A percentile compares a stretch with the other conserved stretches of the same genome.
Evolutionary conservation across 441 rosid genomes (phyloP).

Genomic region (Cnidoscolus chayamansa): DNA sequence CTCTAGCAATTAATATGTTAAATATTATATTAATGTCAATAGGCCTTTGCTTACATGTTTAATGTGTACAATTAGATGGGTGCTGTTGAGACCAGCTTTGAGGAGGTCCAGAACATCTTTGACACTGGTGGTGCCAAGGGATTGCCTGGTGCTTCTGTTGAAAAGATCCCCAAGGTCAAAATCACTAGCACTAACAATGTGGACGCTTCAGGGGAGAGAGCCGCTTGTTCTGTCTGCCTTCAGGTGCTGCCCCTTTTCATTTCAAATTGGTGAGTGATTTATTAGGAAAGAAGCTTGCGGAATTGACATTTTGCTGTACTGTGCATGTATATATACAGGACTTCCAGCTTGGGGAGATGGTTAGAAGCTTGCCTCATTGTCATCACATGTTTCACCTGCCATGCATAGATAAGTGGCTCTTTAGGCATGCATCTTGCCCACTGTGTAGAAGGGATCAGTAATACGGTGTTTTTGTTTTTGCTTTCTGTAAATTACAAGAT

Average conservation of each 20-base stretch:
- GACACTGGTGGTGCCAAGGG: slow-evolving; percentile 82
- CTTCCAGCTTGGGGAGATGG: slow-evolving; percentile 83
- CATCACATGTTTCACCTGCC: slow-evolving; percentile 92
- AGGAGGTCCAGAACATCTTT: slow-evolving; percentile 69
- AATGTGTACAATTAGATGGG: slow-evolving; percentile 57
- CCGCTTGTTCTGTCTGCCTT: slow-evolving; percentile 85
- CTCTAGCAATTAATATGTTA: background rate
- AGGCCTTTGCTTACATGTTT: background rate
- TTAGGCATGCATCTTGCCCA: slow-evolving; percentile 83
- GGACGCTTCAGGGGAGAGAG: slow-evolving; percentile 73
- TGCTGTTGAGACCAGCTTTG: slow-evolving; percentile 63
- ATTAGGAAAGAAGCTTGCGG: background rate
- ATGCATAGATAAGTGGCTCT: slow-evolving; percentile 95
- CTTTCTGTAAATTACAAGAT: slow-evolving; percentile 29
- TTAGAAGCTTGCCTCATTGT: slow-evolving; percentile 85
- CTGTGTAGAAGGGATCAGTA: slow-evolving; percentile 84
- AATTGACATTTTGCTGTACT: background rate
- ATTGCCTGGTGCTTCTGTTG: slow-evolving; percentile 64
- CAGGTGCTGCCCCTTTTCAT: slow-evolving; percentile 45
- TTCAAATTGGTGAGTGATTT: background rate
- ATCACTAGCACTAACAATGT: slow-evolving; percentile 52
- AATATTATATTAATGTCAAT: background rate
- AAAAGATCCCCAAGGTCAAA: slow-evolving; percentile 76
- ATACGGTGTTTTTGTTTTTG: slow-evolving; percentile 2
- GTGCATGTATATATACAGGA: slow-evolving; percentile 62